phyloP scores from a whole-genome alignment of 805 yeast species.

The Lipomyces mesembrius region DNA sequence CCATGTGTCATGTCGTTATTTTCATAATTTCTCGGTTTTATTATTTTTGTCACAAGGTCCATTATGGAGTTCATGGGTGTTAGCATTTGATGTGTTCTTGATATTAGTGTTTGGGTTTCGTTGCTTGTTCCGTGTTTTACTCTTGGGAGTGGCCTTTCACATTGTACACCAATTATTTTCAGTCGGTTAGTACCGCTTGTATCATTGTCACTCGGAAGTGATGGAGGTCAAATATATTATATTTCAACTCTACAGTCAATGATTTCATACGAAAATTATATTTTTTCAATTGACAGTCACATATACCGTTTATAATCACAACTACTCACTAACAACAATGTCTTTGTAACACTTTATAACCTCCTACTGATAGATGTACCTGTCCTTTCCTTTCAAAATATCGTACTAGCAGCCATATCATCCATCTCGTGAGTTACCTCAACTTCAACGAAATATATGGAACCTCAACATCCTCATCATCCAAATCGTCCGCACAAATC shows the following conservation, averaged over 20 bases:
- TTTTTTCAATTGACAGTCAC: background rate
- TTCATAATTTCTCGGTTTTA: background rate
- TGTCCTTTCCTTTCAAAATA: background rate
- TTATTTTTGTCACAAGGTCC: background rate
- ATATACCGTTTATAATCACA: background rate
- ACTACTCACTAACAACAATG: background rate
- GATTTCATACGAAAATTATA: background rate
- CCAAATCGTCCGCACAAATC: conserved; percentile 86
- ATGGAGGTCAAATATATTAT: background rate
- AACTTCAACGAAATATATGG: conserved; percentile 63
- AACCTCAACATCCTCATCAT: conserved; percentile 90
- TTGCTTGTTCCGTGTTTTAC: background rate
- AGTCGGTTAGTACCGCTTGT: background rate
- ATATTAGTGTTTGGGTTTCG: background rate
- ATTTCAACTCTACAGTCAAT: background rate
- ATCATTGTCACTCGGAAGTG: conserved; percentile 4
- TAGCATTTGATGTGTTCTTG: background rate
- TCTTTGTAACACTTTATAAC: background rate
- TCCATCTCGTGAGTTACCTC: conserved; percentile 1
- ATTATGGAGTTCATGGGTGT: background rate
- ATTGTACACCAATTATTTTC: background rate
- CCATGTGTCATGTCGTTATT: background rate
- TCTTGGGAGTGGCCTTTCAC: conserved; percentile 1
- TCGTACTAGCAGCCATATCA: background rate
- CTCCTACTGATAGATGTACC: background rate